These are phyloP conservation scores for Platanthera guangdongensis DNA, from an alignment of 106 monocot species.

Conservation along the genomic window DNA sequence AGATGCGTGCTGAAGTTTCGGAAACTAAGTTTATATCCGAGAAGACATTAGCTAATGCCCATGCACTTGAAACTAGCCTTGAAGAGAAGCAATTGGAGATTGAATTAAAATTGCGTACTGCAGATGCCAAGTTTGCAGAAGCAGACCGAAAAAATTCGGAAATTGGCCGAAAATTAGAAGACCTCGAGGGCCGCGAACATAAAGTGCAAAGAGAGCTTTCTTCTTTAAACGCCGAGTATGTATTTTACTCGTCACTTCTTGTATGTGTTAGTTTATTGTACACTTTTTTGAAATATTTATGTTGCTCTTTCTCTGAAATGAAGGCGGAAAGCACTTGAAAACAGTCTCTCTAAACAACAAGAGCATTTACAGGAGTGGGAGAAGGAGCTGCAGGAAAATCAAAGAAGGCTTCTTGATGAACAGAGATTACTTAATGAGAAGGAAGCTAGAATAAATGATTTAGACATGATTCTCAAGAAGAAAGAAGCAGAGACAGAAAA, in stretches of 20 bases:
- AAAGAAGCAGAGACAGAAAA: conserved; percentile 70
- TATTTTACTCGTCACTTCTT: background rate
- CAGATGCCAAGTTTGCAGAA: conserved; percentile 88
- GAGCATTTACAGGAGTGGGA: conserved; percentile 76
- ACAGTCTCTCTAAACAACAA: conserved; percentile 51
- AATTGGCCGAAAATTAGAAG: conserved; percentile 67
- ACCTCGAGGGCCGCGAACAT: conserved; percentile 54
- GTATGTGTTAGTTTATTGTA: background rate
- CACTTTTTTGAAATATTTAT: background rate
- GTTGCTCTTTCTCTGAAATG: background rate
- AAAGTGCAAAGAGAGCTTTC: conserved; percentile 56
- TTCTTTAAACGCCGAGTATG: conserved; percentile 70
- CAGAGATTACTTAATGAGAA: conserved; percentile 76
- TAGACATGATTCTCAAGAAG: conserved; percentile 39
- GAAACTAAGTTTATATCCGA: conserved; percentile 76
- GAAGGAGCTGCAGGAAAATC: conserved; percentile 63
- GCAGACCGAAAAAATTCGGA: conserved; percentile 77
- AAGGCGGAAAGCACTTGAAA: conserved; percentile 53
- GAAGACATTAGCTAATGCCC: conserved; percentile 65
- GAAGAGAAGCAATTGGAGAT: conserved; percentile 76
- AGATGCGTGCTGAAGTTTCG: conserved; percentile 62
- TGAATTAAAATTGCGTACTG: conserved; percentile 57
- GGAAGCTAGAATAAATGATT: conserved; percentile 61
- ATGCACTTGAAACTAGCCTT: conserved; percentile 51
- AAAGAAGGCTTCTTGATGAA: conserved; percentile 72